Base-by-base conservation (phyloP, 805 yeast genomes). In the Kazachstania taianensis region DNA sequence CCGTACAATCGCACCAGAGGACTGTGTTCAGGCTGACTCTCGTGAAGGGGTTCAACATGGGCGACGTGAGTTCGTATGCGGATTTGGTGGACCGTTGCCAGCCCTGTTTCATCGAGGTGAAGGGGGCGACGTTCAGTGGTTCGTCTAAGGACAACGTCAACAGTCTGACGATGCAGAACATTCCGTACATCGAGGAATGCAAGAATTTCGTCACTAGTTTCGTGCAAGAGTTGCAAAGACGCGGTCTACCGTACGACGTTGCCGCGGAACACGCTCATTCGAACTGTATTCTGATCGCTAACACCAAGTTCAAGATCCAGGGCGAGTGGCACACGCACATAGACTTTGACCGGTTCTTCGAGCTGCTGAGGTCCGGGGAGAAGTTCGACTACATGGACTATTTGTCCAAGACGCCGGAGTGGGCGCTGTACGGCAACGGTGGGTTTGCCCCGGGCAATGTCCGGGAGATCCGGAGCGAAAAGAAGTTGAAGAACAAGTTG, bases 201-300 rank as follows among this genome's bases (percentile, higher is more conserved):
- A 76, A 75, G 47, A 63, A 57, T 6, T 86, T 86, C 57, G 96
- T 85, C 4, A 67, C 66, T 32, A 67, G 64, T 7, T 70, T 86
- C 43, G 72, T 73, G 30, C 62, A 63, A 9, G 85, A 78, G 47
- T 67, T 86, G 39, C 65, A 72, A 36, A 57, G 65, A 9, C 70
- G 94, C 47, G 86, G 86, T 1, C 65, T 80, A 20, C 69, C 67
- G 19, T 86, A 87, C 52, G 94, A 76, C 32, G 66, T 86, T 40
- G 95, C 96, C 8, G 94, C 96, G 0, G 96, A 87, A 57, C 96
- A 86, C 57, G 94, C 95, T 0, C 96, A 86, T 55, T 81, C 94
- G 2, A 87, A 95, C 61, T 87, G 96, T 63, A 80, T 87, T 14
- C 65, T 86, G 45, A 73, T 87, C 48, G 96, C 94, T 0, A 80